A percentile compares a stretch with the other conserved stretches of the same genome.
Evolutionary conservation across 345 rosid species (phyloP).

Genomic region (Aegle marmelos): DNA sequence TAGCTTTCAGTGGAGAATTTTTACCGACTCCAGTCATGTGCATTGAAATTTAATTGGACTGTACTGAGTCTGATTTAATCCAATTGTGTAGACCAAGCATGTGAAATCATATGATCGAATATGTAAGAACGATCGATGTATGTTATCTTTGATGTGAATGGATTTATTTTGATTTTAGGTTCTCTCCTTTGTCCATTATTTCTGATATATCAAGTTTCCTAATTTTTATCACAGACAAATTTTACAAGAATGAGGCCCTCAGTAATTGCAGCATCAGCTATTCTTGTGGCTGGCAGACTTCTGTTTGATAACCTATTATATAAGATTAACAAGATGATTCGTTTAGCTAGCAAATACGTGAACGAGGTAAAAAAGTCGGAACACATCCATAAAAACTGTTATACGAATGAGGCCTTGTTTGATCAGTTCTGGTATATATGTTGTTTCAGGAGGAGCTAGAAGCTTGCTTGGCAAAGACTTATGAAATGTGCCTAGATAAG

Average conservation of each 20-base stretch:
- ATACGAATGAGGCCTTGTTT: neutral
- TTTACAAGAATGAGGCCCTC: slow-evolving; percentile 1
- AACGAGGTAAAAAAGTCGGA: neutral
- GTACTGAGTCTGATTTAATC: neutral
- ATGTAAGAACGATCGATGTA: too few species aligned
- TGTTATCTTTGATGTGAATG: too few species aligned
- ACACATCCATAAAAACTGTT: neutral
- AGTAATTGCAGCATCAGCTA: slow-evolving; percentile 10
- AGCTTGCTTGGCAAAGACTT: neutral
- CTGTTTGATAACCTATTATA: neutral
- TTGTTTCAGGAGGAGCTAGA: neutral
- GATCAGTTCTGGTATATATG: neutral
- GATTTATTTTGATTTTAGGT: too few species aligned
- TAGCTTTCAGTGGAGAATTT: neutral
- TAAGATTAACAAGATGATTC: neutral
- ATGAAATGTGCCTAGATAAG: neutral
- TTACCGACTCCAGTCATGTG: neutral
- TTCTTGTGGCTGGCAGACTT: neutral
- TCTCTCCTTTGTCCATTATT: neutral
- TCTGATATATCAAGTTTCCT: neutral
- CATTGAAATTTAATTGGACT: neutral
- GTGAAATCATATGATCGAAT: too few species aligned
- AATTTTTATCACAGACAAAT: neutral
- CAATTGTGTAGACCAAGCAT: too few species aligned
- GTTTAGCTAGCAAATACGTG: neutral